phyloP scores from a whole-genome alignment of 1,284 basidiomycete genomes.

The Rhodofomes roseus region DNA sequence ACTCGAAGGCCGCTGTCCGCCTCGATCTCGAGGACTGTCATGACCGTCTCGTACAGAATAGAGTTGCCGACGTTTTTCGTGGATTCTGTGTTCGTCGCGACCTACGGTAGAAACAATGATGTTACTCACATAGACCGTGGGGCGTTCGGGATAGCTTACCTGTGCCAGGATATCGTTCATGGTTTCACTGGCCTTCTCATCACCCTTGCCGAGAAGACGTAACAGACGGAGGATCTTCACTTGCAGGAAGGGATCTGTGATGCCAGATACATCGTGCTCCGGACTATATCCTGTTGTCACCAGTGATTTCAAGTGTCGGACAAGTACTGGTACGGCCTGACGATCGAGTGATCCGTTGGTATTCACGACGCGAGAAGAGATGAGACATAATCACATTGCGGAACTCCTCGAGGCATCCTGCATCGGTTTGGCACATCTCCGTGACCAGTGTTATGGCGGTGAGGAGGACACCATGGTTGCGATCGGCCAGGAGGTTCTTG shows the following conservation, averaged over 20 bases:
- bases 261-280: conserved; percentile 99
- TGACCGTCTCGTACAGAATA: conserved; percentile 96
- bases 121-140: background rate
- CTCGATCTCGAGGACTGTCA: conserved; percentile 97
- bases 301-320: conserved; percentile 93
- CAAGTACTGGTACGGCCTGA: conserved; percentile 89
- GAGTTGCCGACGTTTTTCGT: conserved; percentile 99
- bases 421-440: conserved; percentile 89
- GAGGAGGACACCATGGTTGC: conserved; percentile 95
- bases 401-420: conserved; percentile 78
- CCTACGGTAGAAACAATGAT: conserved; percentile 41
- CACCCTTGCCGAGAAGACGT: conserved; percentile 83
- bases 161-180: conserved; percentile 99
- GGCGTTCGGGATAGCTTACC: conserved; percentile 35
- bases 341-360: background rate
- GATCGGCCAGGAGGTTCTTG: conserved; percentile 89
- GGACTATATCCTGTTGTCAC: conserved; percentile 98
- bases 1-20: conserved; percentile 94
- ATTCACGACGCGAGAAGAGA: background rate
- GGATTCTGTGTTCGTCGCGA: conserved; percentile 98
- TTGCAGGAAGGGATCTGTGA: conserved; percentile 98
- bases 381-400: conserved; percentile 61
- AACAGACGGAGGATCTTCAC: conserved; percentile 96
- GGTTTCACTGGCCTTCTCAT: conserved; percentile 84
- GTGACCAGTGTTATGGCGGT: conserved; percentile 93